These are phyloP conservation scores for Chloranthus sessilifolius DNA, from an alignment of 164 flowering plant species.

Conservation along the genomic window DNA sequence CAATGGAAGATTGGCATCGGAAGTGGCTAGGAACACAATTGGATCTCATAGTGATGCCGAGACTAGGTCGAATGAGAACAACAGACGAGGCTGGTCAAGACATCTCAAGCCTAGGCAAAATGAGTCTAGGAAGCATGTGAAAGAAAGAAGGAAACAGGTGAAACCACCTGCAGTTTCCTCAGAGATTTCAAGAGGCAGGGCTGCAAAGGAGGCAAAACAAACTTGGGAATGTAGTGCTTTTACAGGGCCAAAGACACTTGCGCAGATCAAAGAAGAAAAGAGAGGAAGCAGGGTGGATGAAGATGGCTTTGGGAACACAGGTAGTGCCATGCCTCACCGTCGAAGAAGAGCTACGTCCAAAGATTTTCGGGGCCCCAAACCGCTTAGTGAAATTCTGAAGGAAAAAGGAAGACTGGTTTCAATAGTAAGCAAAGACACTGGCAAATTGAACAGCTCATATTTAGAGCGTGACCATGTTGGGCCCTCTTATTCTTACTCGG, in stretches of 20 bases:
- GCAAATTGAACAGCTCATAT: constrained; percentile 1
- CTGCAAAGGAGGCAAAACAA: constrained; percentile 19
- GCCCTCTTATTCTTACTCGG: neutral
- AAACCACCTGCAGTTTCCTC: constrained; percentile 17
- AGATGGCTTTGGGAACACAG: constrained; percentile 11
- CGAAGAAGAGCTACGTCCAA: constrained; percentile 4
- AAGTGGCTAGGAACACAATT: constrained; percentile 21
- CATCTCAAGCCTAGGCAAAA: constrained; percentile 12
- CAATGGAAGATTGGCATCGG: constrained; percentile 33
- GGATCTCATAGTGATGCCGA: constrained; percentile 18
- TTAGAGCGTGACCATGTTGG: constrained; percentile 2
- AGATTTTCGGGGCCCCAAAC: constrained; percentile 54
- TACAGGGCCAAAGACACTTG: constrained; percentile 57
- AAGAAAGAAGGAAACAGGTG: constrained; percentile 18
- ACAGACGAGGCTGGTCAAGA: constrained; percentile 11
- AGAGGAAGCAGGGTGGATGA: constrained; percentile 25
- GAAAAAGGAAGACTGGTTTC: constrained; percentile 26
- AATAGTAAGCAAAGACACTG: constrained; percentile 4
- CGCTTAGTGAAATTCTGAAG: constrained; percentile 46
- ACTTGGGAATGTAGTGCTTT: constrained; percentile 24
- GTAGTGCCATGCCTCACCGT: neutral
- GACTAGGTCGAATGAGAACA: constrained; percentile 2
- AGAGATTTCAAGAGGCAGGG: constrained; percentile 20
- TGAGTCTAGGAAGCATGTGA: constrained; percentile 19
- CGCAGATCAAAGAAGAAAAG: constrained; percentile 57